phyloP scores from a whole-genome alignment of 176 grass and related monocot genomes.

The Oryza longistaminata region DNA sequence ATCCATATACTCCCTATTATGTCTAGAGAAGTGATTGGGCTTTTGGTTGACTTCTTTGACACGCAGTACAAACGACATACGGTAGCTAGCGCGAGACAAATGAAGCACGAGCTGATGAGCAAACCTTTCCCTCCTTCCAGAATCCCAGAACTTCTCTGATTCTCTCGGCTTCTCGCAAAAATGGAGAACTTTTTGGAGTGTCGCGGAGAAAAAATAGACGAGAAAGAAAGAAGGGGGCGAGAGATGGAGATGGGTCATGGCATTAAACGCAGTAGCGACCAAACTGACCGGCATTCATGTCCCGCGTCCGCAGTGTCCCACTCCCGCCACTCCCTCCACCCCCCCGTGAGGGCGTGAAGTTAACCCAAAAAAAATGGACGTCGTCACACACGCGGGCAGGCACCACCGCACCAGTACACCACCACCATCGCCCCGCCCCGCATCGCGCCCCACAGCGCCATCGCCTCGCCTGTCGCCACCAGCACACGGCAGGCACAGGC shows the following conservation, averaged over 20 bases:
- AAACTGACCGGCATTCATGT: constrained; percentile 52
- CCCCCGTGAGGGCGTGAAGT: constrained; percentile 59
- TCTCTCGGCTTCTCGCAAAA: background rate
- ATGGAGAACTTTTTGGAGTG: background rate
- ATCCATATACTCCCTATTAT: too few relatives aligned
- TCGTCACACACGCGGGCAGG: constrained; percentile 15
- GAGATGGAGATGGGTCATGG: background rate
- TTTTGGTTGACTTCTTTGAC: background rate
- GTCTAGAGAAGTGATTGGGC: background rate
- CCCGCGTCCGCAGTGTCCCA: background rate
- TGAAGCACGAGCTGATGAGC: background rate
- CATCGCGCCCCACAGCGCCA: constrained; percentile 5
- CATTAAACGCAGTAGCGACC: constrained; percentile 50
- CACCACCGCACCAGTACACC: background rate
- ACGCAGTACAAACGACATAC: background rate
- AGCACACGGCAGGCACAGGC: constrained; percentile 6
- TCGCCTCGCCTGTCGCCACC: constrained; percentile 28
- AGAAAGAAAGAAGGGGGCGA: background rate
- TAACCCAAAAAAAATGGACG: constrained; percentile 29
- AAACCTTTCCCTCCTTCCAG: background rate
- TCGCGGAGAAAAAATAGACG: background rate
- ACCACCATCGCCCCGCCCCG: background rate
- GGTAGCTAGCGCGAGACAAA: background rate
- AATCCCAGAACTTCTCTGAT: background rate
- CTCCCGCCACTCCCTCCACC: background rate